Conservation (phyloP, 371 early-diverging fungal species). For the Mucor racemosus region DNA sequence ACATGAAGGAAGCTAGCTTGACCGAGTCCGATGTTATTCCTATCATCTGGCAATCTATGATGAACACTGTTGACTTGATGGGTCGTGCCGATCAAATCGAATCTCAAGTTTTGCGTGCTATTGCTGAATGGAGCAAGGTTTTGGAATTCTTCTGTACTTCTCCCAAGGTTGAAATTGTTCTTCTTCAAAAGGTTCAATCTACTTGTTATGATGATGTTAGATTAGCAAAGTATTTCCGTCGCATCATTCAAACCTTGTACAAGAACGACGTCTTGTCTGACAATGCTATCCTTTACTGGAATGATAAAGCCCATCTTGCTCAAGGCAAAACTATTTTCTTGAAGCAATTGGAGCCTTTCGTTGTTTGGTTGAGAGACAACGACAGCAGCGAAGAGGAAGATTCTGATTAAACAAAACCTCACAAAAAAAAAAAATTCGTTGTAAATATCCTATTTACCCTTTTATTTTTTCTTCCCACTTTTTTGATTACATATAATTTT, state of each 20-base stretch:
- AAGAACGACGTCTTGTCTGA: constrained; percentile 89
- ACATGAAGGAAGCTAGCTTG: constrained; percentile 76
- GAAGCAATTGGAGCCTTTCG: constrained; percentile 91
- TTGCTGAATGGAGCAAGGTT: constrained; percentile 70
- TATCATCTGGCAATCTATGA: constrained; percentile 83
- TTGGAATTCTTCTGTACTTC: constrained; percentile 76
- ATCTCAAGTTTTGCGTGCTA: constrained; percentile 67
- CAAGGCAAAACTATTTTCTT: constrained; percentile 88
- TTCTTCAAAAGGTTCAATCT: constrained; percentile 83
- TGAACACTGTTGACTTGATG: constrained; percentile 78
- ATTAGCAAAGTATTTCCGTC: constrained; percentile 84
- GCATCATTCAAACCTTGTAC: constrained; percentile 82
- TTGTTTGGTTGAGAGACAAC: constrained; percentile 79
- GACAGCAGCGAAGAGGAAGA: constrained; percentile 81
- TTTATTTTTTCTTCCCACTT: not conserved
- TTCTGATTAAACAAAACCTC: not conserved
- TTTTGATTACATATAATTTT: not conserved
- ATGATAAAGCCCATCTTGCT: constrained; percentile 84
- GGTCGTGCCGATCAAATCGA: constrained; percentile 86
- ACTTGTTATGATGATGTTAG: constrained; percentile 89
- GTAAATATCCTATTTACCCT: constrained; percentile 2
- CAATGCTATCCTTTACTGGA: constrained; percentile 92
- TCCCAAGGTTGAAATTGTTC: constrained; percentile 84
- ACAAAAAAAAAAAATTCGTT: not conserved
- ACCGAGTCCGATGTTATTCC: constrained; percentile 76